phyloP scores from a whole-genome alignment of 2,329 filamentous ascomycete genomes.

The Fusarium dimerum region DNA sequence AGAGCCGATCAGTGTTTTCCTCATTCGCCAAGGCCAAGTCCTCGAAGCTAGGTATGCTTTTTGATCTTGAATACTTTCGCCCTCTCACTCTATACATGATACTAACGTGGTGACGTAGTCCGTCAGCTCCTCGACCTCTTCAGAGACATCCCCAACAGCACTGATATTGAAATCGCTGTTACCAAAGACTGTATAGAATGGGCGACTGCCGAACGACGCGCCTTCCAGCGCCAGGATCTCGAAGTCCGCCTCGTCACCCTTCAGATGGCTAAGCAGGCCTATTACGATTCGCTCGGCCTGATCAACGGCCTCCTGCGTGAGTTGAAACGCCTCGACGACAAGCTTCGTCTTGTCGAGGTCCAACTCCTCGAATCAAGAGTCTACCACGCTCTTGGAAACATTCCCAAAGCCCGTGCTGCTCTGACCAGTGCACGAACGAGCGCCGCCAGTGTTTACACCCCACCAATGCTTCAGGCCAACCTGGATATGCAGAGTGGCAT shows the following conservation, averaged over 20 bases:
- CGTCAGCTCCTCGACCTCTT: conserved; percentile 96
- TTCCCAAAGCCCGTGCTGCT: conserved; percentile 91
- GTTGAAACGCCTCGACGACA: conserved; percentile 97
- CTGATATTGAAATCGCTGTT: conserved; percentile 90
- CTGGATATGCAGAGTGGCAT: conserved; percentile 99
- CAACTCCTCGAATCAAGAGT: conserved; percentile 96
- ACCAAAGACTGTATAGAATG: conserved; percentile 99
- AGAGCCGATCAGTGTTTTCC: conserved; percentile 86
- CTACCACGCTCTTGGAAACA: conserved; percentile 96
- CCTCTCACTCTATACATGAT: not conserved
- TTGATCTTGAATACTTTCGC: not conserved
- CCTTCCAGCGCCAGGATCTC: conserved; percentile 96
- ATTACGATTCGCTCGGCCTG: conserved; percentile 94
- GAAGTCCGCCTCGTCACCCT: conserved; percentile 92
- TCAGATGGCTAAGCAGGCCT: conserved; percentile 96
- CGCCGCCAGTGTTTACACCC: conserved; percentile 95
- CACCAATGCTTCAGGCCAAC: conserved; percentile 90
- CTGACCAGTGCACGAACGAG: conserved; percentile 92
- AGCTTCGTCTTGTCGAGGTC: conserved; percentile 95
- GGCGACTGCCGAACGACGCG: conserved; percentile 91
- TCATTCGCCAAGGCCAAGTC: conserved; percentile 99
- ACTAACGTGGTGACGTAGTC: conserved; percentile 55
- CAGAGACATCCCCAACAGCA: conserved; percentile 88
- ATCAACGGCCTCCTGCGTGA: conserved; percentile 96
- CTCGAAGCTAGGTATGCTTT: conserved; percentile 81